These are phyloP conservation scores for Mesembryanthemum crystallinum DNA, from an alignment of 148 eudicot species.

Conservation along the genomic window DNA sequence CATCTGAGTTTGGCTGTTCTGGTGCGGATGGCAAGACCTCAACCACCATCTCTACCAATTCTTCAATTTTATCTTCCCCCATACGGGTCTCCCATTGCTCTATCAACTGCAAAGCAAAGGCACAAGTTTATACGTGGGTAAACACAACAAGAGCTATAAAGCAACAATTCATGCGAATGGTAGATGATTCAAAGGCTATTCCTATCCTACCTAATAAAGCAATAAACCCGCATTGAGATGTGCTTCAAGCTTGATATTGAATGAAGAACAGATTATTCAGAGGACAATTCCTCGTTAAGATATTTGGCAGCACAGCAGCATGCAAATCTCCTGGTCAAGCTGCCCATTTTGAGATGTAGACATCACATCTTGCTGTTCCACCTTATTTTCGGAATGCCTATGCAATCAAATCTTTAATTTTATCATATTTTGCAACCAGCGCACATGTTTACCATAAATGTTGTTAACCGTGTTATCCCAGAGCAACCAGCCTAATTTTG, in stretches of 20 bases:
- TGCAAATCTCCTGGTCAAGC: no score
- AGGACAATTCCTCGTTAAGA: no score
- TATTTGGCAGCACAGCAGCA: no score
- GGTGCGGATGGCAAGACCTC: constrained; percentile 56
- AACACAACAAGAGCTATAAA: background rate
- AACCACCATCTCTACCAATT: constrained; percentile 40
- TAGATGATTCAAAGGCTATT: background rate
- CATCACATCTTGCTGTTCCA: no score
- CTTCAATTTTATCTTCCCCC: constrained; percentile 27
- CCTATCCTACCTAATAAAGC: background rate
- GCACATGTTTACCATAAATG: no score
- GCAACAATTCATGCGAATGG: background rate
- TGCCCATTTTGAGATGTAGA: no score
- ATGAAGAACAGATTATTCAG: no score
- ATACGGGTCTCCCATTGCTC: constrained; percentile 47
- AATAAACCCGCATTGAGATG: background rate
- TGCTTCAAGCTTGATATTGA: background rate
- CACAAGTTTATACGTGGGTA: background rate
- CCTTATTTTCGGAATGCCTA: no score
- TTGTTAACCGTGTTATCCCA: no score
- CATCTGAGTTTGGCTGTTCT: constrained; percentile 23
- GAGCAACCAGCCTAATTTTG: no score
- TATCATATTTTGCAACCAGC: no score
- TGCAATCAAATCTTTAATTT: no score
- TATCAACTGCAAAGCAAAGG: constrained; percentile 37